phyloP scores from a whole-genome alignment of 2,329 filamentous ascomycete genomes.

The Fusarium devonianum region DNA sequence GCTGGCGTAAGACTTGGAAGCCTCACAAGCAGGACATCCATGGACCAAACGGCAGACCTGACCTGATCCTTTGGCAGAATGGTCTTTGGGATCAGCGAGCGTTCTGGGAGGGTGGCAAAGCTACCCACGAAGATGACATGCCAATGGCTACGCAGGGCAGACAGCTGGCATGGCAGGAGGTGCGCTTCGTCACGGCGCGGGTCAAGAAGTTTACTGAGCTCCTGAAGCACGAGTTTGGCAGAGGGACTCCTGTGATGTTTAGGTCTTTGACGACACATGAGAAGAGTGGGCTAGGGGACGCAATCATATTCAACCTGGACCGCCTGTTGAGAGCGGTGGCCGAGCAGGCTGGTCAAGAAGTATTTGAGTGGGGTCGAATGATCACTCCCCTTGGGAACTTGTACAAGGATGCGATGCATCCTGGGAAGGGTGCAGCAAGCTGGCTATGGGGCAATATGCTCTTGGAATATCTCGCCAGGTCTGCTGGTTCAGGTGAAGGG shows the following conservation, averaged over 20 bases:
- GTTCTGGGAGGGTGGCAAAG: conserved; percentile 17
- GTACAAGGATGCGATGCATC: conserved; percentile 17
- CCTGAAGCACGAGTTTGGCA: conserved; percentile 19
- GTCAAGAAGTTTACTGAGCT: conserved; percentile 23
- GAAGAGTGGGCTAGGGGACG: conserved; percentile 23
- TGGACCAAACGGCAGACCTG: conserved; percentile 17
- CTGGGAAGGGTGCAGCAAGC: conserved; percentile 24
- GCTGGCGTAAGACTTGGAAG: conserved; percentile 25
- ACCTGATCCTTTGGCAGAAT: conserved; percentile 31
- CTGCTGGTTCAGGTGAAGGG: conserved; percentile 1
- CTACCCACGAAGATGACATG: conserved; percentile 3
- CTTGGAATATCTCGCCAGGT: conserved; percentile 24
- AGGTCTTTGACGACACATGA: conserved; percentile 23
- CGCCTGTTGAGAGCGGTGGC: conserved; percentile 25
- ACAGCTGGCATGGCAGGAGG: conserved; percentile 31
- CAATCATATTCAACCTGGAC: conserved; percentile 31
- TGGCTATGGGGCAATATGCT: conserved; percentile 33
- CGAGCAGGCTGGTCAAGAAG: conserved; percentile 31
- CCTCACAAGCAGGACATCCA: conserved; percentile 22
- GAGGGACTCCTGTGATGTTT: conserved; percentile 21
- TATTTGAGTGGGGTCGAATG: conserved; percentile 29
- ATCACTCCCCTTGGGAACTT: conserved; percentile 19
- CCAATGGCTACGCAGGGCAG: conserved; percentile 10
- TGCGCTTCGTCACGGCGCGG: conserved; percentile 25
- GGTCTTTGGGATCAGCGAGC: conserved; percentile 30